Percentiles rank a stretch among this genome's conserved stretches.
phyloP scores from a whole-genome alignment of 2,329 filamentous ascomycete species.

The Fusarium sambucinum region DNA sequence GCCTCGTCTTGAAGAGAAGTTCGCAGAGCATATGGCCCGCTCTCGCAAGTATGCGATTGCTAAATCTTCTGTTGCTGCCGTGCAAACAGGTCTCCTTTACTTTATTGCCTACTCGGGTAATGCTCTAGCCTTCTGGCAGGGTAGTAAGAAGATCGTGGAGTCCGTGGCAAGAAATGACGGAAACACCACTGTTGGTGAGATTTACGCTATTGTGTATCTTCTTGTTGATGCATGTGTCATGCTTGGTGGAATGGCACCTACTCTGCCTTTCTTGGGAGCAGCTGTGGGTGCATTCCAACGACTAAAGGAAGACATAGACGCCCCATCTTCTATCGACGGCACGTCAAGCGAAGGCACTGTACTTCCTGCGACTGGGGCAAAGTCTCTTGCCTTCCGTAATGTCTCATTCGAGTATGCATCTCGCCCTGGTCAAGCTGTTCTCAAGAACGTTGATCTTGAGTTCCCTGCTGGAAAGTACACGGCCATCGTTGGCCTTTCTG shows the following conservation, averaged over 20 bases:
- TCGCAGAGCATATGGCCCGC: slow-evolving; percentile 56
- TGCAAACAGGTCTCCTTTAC: slow-evolving; percentile 71
- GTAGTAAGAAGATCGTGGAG: slow-evolving; percentile 63
- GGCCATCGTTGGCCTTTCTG: slow-evolving; percentile 68
- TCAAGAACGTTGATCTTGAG: slow-evolving; percentile 60
- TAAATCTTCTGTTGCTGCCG: slow-evolving; percentile 67
- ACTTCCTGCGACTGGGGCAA: slow-evolving; percentile 58
- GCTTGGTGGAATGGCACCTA: slow-evolving; percentile 71
- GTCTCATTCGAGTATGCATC: slow-evolving; percentile 61
- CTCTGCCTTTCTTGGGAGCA: slow-evolving; percentile 69
- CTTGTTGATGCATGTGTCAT: slow-evolving; percentile 73
- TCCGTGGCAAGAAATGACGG: slow-evolving; percentile 51
- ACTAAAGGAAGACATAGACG: slow-evolving; percentile 68
- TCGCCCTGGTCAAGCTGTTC: slow-evolving; percentile 55
- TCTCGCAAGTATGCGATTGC: slow-evolving; percentile 65
- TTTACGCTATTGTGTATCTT: slow-evolving; percentile 64
- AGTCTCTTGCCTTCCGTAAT: slow-evolving; percentile 51
- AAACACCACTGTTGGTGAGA: slow-evolving; percentile 56
- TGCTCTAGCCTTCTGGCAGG: slow-evolving; percentile 75
- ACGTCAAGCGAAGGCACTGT: slow-evolving; percentile 53
- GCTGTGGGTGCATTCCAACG: slow-evolving; percentile 69
- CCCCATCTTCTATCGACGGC: slow-evolving; percentile 60
- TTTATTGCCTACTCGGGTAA: slow-evolving; percentile 76
- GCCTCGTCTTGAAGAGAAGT: slow-evolving; percentile 58
- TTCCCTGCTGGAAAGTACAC: slow-evolving; percentile 62